Base-by-base conservation (phyloP, 352 stramenopile genomes). In the Pythium guiyangense region DNA sequence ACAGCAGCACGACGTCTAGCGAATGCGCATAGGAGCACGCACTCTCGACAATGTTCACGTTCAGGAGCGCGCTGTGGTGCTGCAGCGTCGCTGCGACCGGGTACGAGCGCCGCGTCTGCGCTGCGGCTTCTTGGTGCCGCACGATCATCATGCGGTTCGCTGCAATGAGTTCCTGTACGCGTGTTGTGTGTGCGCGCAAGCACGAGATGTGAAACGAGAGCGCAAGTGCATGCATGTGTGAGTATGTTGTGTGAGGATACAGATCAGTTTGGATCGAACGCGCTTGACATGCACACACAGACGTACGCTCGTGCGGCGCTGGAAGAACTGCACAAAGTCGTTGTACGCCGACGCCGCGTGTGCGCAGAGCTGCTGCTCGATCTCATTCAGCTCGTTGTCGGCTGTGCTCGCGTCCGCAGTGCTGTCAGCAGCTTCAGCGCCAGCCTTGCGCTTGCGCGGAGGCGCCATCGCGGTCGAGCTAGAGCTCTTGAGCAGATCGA, bases 291-390 rank as follows among this genome's bases (percentile, higher is more conserved):
- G 45, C 12, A 26, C 20, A 49, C 12, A 40, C 34, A 31, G 46
- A 44, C 75, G 54, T 74, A 92, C 82, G 44, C 69, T 87, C 53
- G 76, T 59, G 44, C 57, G 52, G 48, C 84, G 79, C 47, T 88
- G 68, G 66, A 86, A 78, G 47, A 61, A 69, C 56, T 62, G 65
- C 50, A 88, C 70, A 49, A 90, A 88, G 49, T 87, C 76, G 61
- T 92, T 92, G 63, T 87, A 73, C 15, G 71, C 76, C 29, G 77
- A 63, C 11, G 72, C 69, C 3, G 82, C 71, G 56, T 92, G 82
- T 35, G 71, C 79, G 37, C 70, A 74, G n/a, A 90, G 78, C 54
- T 92, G 82, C 67, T 86, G 63, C 59, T 90, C 78, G 67, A 90
- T 89, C 52, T 87, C 79, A 26, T 63, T 63, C n/a, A 47, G n/a